Evolutionary conservation across 1,284 basidiomycete species (phyloP), one percentile per base, ranked within the genome.

Genomic region (Naganishia liquefaciens): DNA sequence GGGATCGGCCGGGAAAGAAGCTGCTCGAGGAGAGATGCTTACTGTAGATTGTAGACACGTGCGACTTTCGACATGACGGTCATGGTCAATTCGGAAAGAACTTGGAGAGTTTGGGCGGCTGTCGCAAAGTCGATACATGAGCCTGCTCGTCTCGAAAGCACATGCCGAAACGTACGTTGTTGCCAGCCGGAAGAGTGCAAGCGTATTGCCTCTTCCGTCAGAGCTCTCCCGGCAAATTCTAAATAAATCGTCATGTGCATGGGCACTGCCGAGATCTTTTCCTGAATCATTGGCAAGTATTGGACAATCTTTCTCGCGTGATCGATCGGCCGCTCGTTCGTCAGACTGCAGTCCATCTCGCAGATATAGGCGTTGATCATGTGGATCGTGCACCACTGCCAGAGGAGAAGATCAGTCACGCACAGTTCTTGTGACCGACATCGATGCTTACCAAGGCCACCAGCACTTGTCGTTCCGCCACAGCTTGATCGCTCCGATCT

Each of bases 281-380:
- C 57, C 17, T 50, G 46, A n/a, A 60, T 40, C 28, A 60, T 21
- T 11, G 57, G 57, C 10, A 60, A 15, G 19, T 60, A 60, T 10
- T 60, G 57, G 21, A 49, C 28, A 5, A 60, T 60, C 37, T 50
- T 60, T 23, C 28, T 60, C 7, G 57, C 57, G 39, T 60, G 57
- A 25, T 60, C 57, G n/a, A 60, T 46, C 13, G 57, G 57, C 50
- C 57, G 57, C 33, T 60, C 46, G 30, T 39, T 39, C 23, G 54
- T 57, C 10, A 60, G 43, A 13, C 23, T 50, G 5, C 46, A 46
- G 11, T 60, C 57, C 23, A 60, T 60, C 25, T 60, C 57, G 57
- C 57, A 60, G 33, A 60, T 60, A 23, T 60, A 60, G 39, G 57
- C 46, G 25, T 60, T 60, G 46, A 50, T 60, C 10, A 60, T 25